Conservation (phyloP, 805 yeast species). For the Metschnikowia henanensis region DNA sequence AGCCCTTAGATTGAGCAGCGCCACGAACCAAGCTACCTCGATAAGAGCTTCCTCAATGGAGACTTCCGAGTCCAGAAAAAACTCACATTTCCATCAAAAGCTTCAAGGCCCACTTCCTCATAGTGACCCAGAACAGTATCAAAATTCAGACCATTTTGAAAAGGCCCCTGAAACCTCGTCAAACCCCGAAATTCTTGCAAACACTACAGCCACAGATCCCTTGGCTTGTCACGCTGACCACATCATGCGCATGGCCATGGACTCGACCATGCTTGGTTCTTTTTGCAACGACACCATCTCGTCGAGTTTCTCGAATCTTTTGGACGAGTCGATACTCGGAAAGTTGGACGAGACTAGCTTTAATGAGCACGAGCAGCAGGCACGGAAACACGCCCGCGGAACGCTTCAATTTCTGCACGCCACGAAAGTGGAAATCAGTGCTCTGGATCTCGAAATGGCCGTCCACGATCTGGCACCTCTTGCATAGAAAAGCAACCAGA, state of each 20-base stretch:
- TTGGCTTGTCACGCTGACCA: conserved; percentile 48
- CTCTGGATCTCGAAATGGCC: conserved; percentile 37
- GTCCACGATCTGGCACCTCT: conserved; percentile 20
- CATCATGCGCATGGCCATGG: conserved; percentile 47
- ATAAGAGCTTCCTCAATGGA: not conserved
- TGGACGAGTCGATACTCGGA: conserved; percentile 32
- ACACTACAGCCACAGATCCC: conserved; percentile 30
- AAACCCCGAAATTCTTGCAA: not conserved
- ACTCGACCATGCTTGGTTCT: conserved; percentile 46
- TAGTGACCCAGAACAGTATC: too few relatives aligned
- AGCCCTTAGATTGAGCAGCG: not conserved
- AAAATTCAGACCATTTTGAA: not conserved
- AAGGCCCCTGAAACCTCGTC: not conserved
- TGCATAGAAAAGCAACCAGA: not conserved
- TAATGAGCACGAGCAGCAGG: conserved; percentile 14
- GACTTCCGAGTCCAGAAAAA: not conserved
- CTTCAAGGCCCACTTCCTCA: not conserved
- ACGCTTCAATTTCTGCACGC: conserved; percentile 20
- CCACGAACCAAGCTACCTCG: not conserved
- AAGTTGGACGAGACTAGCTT: conserved; percentile 17
- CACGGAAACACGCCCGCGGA: not conserved
- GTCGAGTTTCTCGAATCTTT: conserved; percentile 32
- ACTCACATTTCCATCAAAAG: not conserved
- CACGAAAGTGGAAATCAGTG: conserved; percentile 34
- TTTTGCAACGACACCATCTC: conserved; percentile 39